Conservation (phyloP, 805 yeast genomes). For the Sugiyamaella valdiviana region DNA sequence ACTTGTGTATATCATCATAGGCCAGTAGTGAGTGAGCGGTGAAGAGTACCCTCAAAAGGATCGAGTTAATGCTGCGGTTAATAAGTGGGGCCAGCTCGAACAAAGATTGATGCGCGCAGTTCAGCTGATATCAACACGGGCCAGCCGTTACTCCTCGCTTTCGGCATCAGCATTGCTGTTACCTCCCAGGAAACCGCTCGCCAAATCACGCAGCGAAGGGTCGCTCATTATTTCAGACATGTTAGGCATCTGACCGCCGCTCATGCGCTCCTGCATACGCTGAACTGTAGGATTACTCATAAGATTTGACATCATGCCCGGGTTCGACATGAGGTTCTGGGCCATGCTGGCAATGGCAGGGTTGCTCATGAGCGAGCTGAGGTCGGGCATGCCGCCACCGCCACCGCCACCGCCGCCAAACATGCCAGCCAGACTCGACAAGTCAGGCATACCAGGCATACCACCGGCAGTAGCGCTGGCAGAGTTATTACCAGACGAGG, state of each 20-base stretch:
- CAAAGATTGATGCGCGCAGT: neutral
- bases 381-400: conserved; percentile 67
- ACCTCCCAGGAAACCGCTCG: conserved; percentile 62
- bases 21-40: conserved; percentile 4
- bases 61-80: neutral
- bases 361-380: conserved; percentile 69
- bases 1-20: conserved; percentile 19
- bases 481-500: neutral
- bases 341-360: conserved; percentile 93
- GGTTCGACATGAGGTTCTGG: conserved; percentile 80
- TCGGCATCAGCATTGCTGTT: conserved; percentile 20
- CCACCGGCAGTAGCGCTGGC: conserved; percentile 42
- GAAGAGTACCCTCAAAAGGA: neutral
- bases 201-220: conserved; percentile 70
- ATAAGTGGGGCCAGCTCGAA: neutral
- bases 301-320: conserved; percentile 63
- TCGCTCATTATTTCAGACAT: conserved; percentile 70
- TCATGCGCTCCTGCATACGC: conserved; percentile 73
- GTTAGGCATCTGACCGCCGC: conserved; percentile 53
- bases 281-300: conserved; percentile 75
- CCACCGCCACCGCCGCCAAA: conserved; percentile 48
- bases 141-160: conserved; percentile 2
- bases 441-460: conserved; percentile 72
- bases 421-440: conserved; percentile 51
- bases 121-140: neutral